phyloP scores from a whole-genome alignment of 257 asterid genomes.

The Coffea eugenioides region DNA sequence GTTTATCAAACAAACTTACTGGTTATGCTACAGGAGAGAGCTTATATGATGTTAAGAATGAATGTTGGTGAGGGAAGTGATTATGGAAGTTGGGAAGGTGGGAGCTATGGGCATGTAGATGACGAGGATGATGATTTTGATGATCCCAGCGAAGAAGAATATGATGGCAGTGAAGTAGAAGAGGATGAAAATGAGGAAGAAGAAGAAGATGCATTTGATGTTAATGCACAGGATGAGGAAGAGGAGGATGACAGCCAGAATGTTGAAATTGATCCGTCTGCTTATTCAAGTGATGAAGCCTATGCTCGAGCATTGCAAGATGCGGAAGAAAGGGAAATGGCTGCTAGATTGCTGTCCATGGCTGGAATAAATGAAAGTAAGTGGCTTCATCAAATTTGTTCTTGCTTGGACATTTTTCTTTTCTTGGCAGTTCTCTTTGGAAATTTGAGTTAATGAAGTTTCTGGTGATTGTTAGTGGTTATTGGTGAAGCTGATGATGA shows the following conservation, averaged over 20 bases:
- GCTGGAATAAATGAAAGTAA: constrained; percentile 74
- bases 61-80: constrained; percentile 53
- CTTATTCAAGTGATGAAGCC: constrained; percentile 88
- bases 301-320: constrained; percentile 96
- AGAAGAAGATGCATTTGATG: constrained; percentile 64
- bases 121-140: constrained; percentile 52
- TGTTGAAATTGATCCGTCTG: constrained; percentile 76
- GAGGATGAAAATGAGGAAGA: constrained; percentile 41
- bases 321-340: constrained; percentile 89
- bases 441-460: constrained; percentile 17
- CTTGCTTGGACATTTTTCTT: constrained; percentile 2
- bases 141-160: constrained; percentile 73
- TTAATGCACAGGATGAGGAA: constrained; percentile 52
- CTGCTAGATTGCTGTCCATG: constrained; percentile 79
- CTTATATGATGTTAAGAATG: constrained; percentile 88
- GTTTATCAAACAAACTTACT: constrained; percentile 1
- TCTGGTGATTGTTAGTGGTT: constrained; percentile 37
- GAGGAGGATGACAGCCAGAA: constrained; percentile 48
- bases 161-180: constrained; percentile 55
- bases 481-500: constrained; percentile 51
- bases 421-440: not conserved
- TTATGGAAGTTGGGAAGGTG: constrained; percentile 79
- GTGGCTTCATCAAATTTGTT: constrained; percentile 13
- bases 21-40: constrained; percentile 66
- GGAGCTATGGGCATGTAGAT: constrained; percentile 50